These are phyloP conservation scores for Acer saccharum DNA, from an alignment of 345 rosid species.

Conservation along the genomic window DNA sequence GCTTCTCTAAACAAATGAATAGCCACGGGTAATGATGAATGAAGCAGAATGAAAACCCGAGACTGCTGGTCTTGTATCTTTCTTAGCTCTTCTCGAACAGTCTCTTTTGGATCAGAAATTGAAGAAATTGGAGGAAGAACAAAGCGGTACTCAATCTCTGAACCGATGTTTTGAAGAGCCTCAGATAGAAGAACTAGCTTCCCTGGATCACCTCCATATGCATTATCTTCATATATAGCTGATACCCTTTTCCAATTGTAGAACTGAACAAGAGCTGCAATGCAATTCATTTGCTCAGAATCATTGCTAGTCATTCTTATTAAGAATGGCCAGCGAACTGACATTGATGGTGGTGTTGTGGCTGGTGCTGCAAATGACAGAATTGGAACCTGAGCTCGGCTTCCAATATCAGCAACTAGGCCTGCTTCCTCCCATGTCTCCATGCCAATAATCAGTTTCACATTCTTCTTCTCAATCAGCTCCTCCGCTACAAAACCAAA, in stretches of 20 bases:
- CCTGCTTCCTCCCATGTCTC: conserved; percentile 42
- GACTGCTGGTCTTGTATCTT: conserved; percentile 17
- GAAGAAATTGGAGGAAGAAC: conserved; percentile 37
- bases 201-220: conserved; percentile 22
- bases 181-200: conserved; percentile 23
- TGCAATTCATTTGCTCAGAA: conserved; percentile 32
- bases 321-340: conserved; percentile 38
- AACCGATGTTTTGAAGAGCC: conserved; percentile 27
- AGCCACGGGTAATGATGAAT: conserved; percentile 28
- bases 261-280: conserved; percentile 20
- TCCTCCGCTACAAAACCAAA: conserved; percentile 33
- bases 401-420: conserved; percentile 33
- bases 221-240: conserved; percentile 31
- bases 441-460: conserved; percentile 41
- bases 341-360: conserved; percentile 15
- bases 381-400: conserved; percentile 32
- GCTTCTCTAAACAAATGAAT: conserved; percentile 39
- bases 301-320: conserved; percentile 29
- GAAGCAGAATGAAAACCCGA: conserved; percentile 44
- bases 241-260: conserved; percentile 32
- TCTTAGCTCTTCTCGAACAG: conserved; percentile 22
- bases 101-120: conserved; percentile 1
- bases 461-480: conserved; percentile 33
- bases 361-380: conserved; percentile 37
- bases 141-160: conserved; percentile 30